These are phyloP conservation scores for Penicillium egyptiacum DNA, from an alignment of 495 filamentous ascomycete genomes.

Conservation along the genomic window DNA sequence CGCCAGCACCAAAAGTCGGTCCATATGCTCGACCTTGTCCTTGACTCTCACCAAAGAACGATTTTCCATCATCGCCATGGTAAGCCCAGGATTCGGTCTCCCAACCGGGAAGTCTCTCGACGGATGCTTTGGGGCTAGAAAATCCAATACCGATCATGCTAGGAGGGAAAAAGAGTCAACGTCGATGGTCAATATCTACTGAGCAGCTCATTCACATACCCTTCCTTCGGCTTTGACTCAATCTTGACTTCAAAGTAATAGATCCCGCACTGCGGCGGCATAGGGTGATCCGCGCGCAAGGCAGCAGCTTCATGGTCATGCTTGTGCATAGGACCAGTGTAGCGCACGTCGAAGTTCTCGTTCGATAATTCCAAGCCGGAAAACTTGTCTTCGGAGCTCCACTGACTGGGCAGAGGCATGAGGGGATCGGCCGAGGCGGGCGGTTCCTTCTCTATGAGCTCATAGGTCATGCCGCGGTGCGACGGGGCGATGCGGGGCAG, in stretches of 20 bases:
- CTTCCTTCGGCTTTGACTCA: slow-evolving; percentile 78
- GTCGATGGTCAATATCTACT: neutral
- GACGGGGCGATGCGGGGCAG: slow-evolving; percentile 66
- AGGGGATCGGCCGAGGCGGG: slow-evolving; percentile 55
- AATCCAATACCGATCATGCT: slow-evolving; percentile 91
- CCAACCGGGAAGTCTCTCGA: slow-evolving; percentile 90
- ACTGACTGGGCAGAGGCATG: slow-evolving; percentile 73
- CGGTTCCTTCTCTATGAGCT: slow-evolving; percentile 79
- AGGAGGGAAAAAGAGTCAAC: slow-evolving; percentile 19
- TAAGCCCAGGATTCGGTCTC: slow-evolving; percentile 96
- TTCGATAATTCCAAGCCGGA: slow-evolving; percentile 68
- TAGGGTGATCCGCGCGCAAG: slow-evolving; percentile 81
- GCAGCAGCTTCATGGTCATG: slow-evolving; percentile 81
- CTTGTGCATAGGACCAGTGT: slow-evolving; percentile 59
- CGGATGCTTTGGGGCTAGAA: slow-evolving; percentile 66
- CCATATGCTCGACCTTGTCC: slow-evolving; percentile 76
- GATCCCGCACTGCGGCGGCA: slow-evolving; percentile 89
- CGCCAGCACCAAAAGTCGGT: slow-evolving; percentile 66
- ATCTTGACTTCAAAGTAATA: slow-evolving; percentile 98
- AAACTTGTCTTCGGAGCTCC: slow-evolving; percentile 78
- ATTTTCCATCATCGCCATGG: slow-evolving; percentile 93
- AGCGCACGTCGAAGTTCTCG: slow-evolving; percentile 79
- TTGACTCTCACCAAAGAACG: slow-evolving; percentile 66
- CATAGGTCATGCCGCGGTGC: slow-evolving; percentile 80
- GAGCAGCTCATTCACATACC: slow-evolving; percentile 55